Evolutionary conservation across 2,329 filamentous ascomycete species (phyloP), one percentile per base, ranked within the genome.

Genomic region (Penicillium crustosum): DNA sequence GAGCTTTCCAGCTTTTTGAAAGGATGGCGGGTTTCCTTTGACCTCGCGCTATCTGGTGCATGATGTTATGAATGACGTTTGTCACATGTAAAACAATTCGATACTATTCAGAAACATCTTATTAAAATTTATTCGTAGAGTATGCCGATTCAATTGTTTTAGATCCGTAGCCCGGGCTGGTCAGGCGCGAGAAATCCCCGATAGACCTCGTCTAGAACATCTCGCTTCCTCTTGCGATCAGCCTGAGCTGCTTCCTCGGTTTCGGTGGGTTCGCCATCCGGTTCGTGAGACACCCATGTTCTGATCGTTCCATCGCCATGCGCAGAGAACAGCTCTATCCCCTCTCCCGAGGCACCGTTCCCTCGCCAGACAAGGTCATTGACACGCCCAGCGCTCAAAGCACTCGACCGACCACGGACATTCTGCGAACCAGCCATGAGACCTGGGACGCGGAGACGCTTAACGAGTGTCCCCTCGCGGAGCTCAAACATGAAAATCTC

Each of bases 241-340:
- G 74, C 70, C 38, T 78, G 76, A 61, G 81, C 83, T n/a, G 80
- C 78, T 23, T 82, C 77, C 35, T 82, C 79, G 58, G 71, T 73
- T 54, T 79, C 77, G 13, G 73, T 68, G 3, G 68, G 69, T 35
- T 73, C 75, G 6, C 79, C 78, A 5, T 82, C 84, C 1, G 79
- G 74, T 6, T 85, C 75, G 36, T 79, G 78, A 2, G 90, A 89
- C 65, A 82, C 81, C 92, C 93, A 97, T 4, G 85, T 84, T 44
- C 89, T 83, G 57, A 97, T 93, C 52, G 88, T 88, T 0, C 93
- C 93, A 70, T 97, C 91, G 3, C 88, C 81, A 68, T 96, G 91
- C 2, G 87, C 89, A 53, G 91, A 94, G 75, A 91, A 95, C 57
- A 97, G 83, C 63, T 89, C 86, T 1, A 88, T 71, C 0, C 85